These are phyloP conservation scores for Penicillium sp. DNA, from an alignment of 2,329 filamentous ascomycete genomes.

Conservation along the genomic window DNA sequence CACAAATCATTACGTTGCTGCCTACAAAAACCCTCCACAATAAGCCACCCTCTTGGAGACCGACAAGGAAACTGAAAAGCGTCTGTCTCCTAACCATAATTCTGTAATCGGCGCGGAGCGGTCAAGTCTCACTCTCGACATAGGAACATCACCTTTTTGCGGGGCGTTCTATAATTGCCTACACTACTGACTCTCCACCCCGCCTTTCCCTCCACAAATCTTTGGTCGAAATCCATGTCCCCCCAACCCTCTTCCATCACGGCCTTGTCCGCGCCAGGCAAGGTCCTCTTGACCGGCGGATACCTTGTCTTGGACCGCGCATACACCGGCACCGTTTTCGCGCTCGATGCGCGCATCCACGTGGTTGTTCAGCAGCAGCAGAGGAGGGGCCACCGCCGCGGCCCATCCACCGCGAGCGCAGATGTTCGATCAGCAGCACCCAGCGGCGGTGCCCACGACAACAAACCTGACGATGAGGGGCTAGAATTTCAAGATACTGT, in stretches of 20 bases:
- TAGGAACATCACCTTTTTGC: no score
- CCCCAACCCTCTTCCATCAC: constrained; percentile 25
- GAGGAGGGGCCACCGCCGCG: constrained; percentile 31
- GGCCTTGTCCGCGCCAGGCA: constrained; percentile 85
- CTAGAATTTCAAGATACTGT: constrained; percentile 64
- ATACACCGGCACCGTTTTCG: constrained; percentile 69
- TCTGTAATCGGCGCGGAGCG: no score
- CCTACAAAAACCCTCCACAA: not conserved
- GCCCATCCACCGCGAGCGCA: constrained; percentile 13
- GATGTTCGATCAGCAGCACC: constrained; percentile 7
- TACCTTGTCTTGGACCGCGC: constrained; percentile 87
- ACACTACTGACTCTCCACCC: constrained; percentile 4
- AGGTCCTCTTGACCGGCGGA: constrained; percentile 89
- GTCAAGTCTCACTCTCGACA: no score
- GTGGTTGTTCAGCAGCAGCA: constrained; percentile 52
- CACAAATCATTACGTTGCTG: not conserved
- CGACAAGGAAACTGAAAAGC: not conserved
- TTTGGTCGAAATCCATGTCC: constrained; percentile 12
- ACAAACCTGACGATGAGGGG: constrained; percentile 30
- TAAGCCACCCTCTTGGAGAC: not conserved
- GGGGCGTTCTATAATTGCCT: no score
- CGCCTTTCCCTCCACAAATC: constrained; percentile 9
- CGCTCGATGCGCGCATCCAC: constrained; percentile 59
- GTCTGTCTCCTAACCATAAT: no score
- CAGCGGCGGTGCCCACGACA: constrained; percentile 6